Evolutionary conservation across 768 basidiomycete species (phyloP), one percentile per base, ranked within the genome.

Genomic region (Scleroderma citrinum): DNA sequence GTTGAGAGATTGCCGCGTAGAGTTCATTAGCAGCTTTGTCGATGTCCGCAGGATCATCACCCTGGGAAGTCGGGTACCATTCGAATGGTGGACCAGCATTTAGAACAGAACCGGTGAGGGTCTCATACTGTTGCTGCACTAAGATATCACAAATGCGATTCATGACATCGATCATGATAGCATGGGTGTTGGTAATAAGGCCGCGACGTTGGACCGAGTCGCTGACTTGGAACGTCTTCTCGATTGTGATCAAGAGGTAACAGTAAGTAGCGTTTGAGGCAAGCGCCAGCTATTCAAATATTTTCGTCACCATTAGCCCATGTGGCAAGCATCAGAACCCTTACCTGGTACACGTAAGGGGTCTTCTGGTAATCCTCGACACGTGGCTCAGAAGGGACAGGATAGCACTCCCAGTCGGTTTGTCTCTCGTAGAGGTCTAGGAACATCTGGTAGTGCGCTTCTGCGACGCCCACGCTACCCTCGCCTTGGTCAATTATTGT

Each of bases 401-500:
- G 34, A 11, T 23, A 32, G 40, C 55, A 56, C 5, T 23, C 20
- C 57, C 57, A 58, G 5, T 32, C 30, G 1, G 34, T 41, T 2
- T 46, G 57, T 26, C 40, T 42, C 47, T 29, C 4, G 49, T 56
- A 55, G 10, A 59, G 53, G 0, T 54, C 49, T 16, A 56, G 39
- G 53, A 59, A 59, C 42, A 56, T 44, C 19, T 45, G 30, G 48
- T 59, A 59, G 49, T 59, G 57, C n/a, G 53, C 51, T 0, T 59
- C 52, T 13, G 31, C 19, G n/a, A 51, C 40, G 10, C 56, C 57
- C 19, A 54, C 45, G 44, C 44, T 44, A n/a, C 56, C 57, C 38
- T 59, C 56, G 30, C 57, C 57, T 41, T 59, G 57, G 31, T 54
- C 56, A 31, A 59, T 48, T 32, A 59, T 56, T 34, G 39, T 49